Conservation (phyloP, 306 rosid species). For the Rosa rugosa region DNA sequence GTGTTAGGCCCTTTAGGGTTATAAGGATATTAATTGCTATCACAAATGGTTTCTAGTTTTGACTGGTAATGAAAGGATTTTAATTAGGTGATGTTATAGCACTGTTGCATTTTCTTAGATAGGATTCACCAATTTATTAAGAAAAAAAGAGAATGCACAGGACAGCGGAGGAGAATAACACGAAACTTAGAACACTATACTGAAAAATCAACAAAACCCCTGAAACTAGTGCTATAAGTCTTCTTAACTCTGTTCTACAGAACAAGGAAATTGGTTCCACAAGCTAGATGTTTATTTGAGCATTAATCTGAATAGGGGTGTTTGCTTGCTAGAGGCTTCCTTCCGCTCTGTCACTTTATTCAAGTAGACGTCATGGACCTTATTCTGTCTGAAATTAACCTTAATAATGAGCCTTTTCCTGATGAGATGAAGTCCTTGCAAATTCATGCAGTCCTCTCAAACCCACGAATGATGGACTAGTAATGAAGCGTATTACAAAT, state of each 20-base stretch:
- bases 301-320: neutral
- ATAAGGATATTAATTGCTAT: neutral
- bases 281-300: neutral
- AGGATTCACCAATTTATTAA: neutral
- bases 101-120: neutral
- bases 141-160: neutral
- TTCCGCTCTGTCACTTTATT: neutral
- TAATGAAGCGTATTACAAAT: neutral
- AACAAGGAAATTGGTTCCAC: neutral
- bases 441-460: slow-evolving; percentile 2
- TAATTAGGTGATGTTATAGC: neutral
- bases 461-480: neutral
- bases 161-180: neutral
- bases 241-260: neutral
- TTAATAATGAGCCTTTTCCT: neutral
- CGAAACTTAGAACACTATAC: neutral
- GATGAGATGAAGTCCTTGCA: neutral
- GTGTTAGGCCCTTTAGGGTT: neutral
- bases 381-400: neutral
- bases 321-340: neutral
- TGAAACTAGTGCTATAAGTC: neutral
- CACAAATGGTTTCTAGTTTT: neutral
- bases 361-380: neutral
- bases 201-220: neutral
- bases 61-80: neutral